Evolutionary conservation across 2,329 filamentous ascomycete genomes (phyloP), one percentile per base, ranked within the genome.

Genomic region (Colletotrichum chlorophyti): DNA sequence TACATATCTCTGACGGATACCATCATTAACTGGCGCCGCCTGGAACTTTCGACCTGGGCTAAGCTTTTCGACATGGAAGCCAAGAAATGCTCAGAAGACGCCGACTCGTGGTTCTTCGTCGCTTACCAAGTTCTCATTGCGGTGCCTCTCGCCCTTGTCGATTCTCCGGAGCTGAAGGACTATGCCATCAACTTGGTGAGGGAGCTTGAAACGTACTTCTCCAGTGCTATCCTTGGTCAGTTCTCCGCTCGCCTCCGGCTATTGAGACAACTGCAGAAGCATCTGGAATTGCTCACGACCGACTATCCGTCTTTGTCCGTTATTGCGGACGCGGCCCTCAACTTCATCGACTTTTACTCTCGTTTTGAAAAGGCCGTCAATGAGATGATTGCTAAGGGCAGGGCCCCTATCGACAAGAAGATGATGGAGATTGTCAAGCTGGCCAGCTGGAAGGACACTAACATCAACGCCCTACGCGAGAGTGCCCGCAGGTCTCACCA

Each of bases 391-490:
- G 76, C 77, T 17, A 85, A 84, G 40, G 90, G 88, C n/a, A 86
- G 92, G 53, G 77, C 81, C 6, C 80, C 83, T 0, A 81, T 98
- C n/a, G 94, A 98, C 71, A 97, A 93, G 74, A 87, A 92, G 55
- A 91, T 98, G 83, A 94, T 90, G 70, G 91, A 98, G 65, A 88
- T 97, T n/a, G 83, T 99, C 14, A 86, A 96, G 49, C 79, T 99
- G 66, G 93, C 93, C 7, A 97, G 93, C 72, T 99, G 96, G 96
- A 97, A 96, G 72, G 95, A 99, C 66, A 97, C 91, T 19, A 99
- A 98, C 68, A 96, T 99, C 61, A 89, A 89, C 43, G 91, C 92
- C 1, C 78, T 99, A 14, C 86, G 89, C 64, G 93, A 97, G 69
- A 98, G 94, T 72, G 93, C 95, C 1, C 89, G 90, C 66, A 89